Evolutionary conservation across 805 yeast genomes (phyloP).

Genomic region (Myxozyma lipomycoides): DNA sequence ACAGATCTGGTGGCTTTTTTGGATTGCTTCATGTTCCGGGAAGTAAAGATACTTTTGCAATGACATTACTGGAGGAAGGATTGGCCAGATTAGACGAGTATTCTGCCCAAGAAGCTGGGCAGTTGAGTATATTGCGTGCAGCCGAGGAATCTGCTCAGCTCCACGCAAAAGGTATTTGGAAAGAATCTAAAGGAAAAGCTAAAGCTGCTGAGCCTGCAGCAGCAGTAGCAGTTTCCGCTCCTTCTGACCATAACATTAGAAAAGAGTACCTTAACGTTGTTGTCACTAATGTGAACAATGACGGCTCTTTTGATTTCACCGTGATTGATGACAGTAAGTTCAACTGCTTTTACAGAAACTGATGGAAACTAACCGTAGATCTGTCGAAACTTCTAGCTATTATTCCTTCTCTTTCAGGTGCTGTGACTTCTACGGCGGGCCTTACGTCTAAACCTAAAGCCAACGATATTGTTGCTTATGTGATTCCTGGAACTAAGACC

Average conservation of each 20-base stretch:
- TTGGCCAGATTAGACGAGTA: conserved; percentile 60
- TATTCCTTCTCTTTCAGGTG: conserved; percentile 8
- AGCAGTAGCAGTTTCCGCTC: conserved; percentile 20
- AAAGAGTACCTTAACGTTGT: conserved; percentile 38
- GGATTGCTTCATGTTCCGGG: conserved; percentile 58
- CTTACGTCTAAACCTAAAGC: conserved; percentile 13
- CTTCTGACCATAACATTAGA: conserved; percentile 26
- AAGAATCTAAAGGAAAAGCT: conserved; percentile 47
- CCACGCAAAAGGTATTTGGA: conserved; percentile 64
- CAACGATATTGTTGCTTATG: conserved; percentile 17
- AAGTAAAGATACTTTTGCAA: conserved; percentile 42
- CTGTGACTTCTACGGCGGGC: conserved; percentile 1
- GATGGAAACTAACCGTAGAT: conserved; percentile 3
- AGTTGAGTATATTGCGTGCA: conserved; percentile 49
- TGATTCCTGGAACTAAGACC: conserved; percentile 12
- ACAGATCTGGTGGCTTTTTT: conserved; percentile 75
- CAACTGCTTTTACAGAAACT: neutral
- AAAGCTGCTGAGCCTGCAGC: conserved; percentile 32
- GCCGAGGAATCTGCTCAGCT: conserved; percentile 62
- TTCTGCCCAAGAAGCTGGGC: conserved; percentile 56
- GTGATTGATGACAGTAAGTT: conserved; percentile 15
- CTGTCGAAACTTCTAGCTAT: conserved; percentile 11
- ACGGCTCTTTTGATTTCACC: conserved; percentile 31
- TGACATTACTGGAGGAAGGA: conserved; percentile 57
- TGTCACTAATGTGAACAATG: conserved; percentile 34